Evolutionary conservation across 2,329 filamentous ascomycete genomes (phyloP).

Genomic region (Ophiostoma montium): DNA sequence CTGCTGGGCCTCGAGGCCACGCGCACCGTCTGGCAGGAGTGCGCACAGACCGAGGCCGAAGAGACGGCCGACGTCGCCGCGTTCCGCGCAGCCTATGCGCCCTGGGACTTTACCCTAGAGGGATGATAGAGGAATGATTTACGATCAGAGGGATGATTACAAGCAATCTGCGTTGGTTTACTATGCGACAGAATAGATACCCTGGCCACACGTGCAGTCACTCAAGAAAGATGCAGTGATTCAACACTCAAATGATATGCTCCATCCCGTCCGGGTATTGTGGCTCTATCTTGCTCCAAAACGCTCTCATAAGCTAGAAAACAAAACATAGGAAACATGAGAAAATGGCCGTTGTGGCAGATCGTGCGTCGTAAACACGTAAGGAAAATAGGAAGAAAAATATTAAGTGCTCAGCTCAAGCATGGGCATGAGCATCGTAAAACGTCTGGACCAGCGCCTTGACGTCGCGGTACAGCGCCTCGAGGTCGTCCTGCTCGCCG

Average conservation of each 20-base stretch:
- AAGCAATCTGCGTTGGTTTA: not conserved
- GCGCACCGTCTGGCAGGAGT: conserved; percentile 75
- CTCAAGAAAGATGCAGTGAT: not conserved
- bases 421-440: conserved; percentile 30
- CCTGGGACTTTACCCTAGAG: conserved; percentile 63
- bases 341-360: not conserved
- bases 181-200: not conserved
- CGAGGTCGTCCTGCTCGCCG: conserved; percentile 25
- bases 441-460: conserved; percentile 39
- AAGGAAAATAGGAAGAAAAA: not conserved
- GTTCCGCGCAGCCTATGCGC: conserved; percentile 70
- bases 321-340: not conserved
- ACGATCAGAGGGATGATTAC: not conserved
- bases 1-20: conserved; percentile 59
- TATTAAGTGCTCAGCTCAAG: no score
- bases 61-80: conserved; percentile 64
- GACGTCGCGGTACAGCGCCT: conserved; percentile 32
- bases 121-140: not conserved
- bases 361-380: not conserved
- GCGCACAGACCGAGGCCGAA: conserved; percentile 60
- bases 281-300: not conserved
- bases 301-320: not conserved
- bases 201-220: not conserved
- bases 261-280: not conserved
- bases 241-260: not conserved